These are phyloP conservation scores for Proliferodiscus dingleyae DNA, from an alignment of 2,329 filamentous ascomycete genomes.

Conservation along the genomic window DNA sequence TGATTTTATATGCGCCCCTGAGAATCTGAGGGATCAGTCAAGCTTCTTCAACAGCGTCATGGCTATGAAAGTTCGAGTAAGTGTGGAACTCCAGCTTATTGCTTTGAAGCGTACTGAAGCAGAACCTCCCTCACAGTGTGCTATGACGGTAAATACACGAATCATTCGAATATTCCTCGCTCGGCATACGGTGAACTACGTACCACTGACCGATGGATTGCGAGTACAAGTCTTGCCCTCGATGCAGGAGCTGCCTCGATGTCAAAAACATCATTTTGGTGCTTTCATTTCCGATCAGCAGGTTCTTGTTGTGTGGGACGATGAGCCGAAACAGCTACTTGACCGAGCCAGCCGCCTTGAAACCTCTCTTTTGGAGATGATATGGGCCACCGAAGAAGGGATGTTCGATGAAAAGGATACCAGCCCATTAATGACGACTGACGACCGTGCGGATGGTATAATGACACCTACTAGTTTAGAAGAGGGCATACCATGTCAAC, in stretches of 20 bases:
- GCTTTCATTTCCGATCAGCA: slow-evolving; percentile 56
- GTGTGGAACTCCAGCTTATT: slow-evolving; percentile 16
- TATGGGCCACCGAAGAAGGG: slow-evolving; percentile 46
- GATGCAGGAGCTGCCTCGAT: slow-evolving; percentile 51
- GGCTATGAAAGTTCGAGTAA: slow-evolving; percentile 49
- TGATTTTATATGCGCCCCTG: slow-evolving; percentile 47
- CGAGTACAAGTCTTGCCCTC: slow-evolving; percentile 58
- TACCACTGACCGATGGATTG: slow-evolving; percentile 53
- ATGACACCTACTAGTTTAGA: slow-evolving; percentile 31
- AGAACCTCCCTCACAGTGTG: slow-evolving; percentile 44
- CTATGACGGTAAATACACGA: slow-evolving; percentile 63
- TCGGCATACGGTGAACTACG: slow-evolving; percentile 45
- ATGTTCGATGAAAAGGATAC: slow-evolving; percentile 25
- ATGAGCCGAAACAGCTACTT: slow-evolving; percentile 52
- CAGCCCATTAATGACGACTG: slow-evolving; percentile 14
- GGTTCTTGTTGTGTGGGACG: slow-evolving; percentile 60
- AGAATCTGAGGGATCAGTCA: slow-evolving; percentile 39
- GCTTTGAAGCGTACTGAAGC: background rate
- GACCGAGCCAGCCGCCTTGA: slow-evolving; percentile 48
- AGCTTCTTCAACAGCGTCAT: slow-evolving; percentile 46
- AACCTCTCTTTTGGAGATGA: slow-evolving; percentile 49
- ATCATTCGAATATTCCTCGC: slow-evolving; percentile 57
- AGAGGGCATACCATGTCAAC: slow-evolving; percentile 30
- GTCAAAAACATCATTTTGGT: slow-evolving; percentile 62
- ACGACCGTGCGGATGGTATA: slow-evolving; percentile 23